phyloP scores from a whole-genome alignment of 1,139 yeast genomes.

The Geotrichum siamense region DNA sequence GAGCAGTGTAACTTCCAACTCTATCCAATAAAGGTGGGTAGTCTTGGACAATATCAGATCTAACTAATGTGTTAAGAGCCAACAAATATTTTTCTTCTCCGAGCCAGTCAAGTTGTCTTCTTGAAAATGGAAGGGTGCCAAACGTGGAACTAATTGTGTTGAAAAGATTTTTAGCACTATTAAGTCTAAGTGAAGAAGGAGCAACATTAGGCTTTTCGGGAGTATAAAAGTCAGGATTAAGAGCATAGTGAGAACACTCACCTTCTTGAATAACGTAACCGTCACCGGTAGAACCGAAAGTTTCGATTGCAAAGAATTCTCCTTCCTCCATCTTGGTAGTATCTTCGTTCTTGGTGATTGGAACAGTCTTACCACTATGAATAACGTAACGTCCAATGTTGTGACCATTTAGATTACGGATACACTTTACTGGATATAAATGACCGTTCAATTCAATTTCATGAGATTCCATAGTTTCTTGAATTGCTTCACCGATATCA shows the following conservation, averaged over 20 bases:
- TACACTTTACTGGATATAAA: conserved; percentile 75
- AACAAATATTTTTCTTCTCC: conserved; percentile 89
- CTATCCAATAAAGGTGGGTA: conserved; percentile 91
- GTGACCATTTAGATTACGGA: conserved; percentile 91
- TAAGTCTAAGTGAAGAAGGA: conserved; percentile 42
- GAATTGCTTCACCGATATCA: conserved; percentile 92
- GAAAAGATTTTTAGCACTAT: conserved; percentile 61
- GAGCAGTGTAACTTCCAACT: conserved; percentile 88
- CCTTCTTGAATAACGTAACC: conserved; percentile 85
- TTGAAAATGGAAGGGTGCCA: conserved; percentile 94
- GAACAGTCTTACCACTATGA: conserved; percentile 94
- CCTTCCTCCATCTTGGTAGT: conserved; percentile 98
- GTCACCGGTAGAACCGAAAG: conserved; percentile 94
- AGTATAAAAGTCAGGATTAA: conserved; percentile 23
- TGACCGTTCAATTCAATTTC: conserved; percentile 89
- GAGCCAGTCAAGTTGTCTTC: conserved; percentile 82
- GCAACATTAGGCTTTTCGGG: conserved; percentile 41
- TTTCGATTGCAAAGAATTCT: conserved; percentile 95
- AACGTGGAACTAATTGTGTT: conserved; percentile 67
- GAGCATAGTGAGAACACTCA: conserved; percentile 90
- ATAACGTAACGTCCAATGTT: conserved; percentile 75
- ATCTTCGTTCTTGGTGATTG: conserved; percentile 90
- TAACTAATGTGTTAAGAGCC: conserved; percentile 82
- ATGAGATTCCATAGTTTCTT: conserved; percentile 95
- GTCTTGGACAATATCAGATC: conserved; percentile 80